Evolutionary conservation across 208 protist species (phyloP).

Genomic region (Leishmania major): DNA sequence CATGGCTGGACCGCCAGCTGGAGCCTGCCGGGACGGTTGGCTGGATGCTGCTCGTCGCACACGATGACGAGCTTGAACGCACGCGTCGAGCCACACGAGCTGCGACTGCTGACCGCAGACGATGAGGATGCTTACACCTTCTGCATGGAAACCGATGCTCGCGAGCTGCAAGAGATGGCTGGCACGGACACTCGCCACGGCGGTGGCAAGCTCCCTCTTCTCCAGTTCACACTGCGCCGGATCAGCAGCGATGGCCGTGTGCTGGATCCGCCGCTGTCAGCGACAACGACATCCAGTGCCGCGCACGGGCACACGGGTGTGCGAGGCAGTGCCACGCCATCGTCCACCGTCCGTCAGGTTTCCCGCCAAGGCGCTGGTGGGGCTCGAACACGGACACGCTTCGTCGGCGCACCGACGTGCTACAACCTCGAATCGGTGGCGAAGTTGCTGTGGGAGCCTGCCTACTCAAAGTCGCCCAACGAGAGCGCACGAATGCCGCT

Average conservation of each 20-base stretch:
- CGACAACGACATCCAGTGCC: neutral
- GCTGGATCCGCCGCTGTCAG: neutral
- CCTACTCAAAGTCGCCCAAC: neutral
- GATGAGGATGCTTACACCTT: neutral
- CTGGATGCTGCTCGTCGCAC: neutral
- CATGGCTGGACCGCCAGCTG: neutral
- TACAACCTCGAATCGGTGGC: neutral
- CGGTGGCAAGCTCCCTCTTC: neutral
- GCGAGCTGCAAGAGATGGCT: neutral
- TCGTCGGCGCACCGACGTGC: neutral
- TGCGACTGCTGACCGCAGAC: slow-evolving; percentile 8
- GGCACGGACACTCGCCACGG: neutral
- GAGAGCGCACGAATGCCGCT: neutral
- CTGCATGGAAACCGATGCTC: neutral
- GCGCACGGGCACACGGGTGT: neutral
- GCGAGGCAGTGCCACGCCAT: neutral
- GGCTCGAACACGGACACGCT: neutral
- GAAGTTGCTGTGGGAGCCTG: neutral
- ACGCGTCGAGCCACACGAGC: slow-evolving; percentile 1
- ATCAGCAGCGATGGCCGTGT: neutral
- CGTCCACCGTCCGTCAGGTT: neutral
- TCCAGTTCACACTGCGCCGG: slow-evolving; percentile 4
- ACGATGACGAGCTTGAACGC: neutral
- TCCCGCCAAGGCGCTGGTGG: neutral
- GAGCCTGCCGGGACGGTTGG: neutral